Evolutionary conservation across 1,139 yeast genomes (phyloP).

Genomic region (Taphrina confusa): DNA sequence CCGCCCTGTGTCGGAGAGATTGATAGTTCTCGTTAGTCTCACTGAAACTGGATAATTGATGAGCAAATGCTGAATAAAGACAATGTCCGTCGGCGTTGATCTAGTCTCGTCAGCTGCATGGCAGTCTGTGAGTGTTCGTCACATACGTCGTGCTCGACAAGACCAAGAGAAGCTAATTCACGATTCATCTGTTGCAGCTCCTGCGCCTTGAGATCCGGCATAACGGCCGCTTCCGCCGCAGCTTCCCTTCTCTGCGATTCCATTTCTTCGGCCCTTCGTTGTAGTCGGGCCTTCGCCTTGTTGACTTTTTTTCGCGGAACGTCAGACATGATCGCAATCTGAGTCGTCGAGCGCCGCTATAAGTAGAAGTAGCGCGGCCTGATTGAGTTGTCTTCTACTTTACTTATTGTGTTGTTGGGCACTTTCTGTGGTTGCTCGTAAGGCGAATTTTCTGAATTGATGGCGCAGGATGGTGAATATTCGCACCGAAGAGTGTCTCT

Average conservation of each 20-base stretch:
- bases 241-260: slow-evolving; percentile 69
- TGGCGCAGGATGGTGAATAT: too few relatives aligned
- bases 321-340: background rate
- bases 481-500: too few relatives aligned
- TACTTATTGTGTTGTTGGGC: too few relatives aligned
- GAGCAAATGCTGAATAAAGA: slow-evolving; percentile 78
- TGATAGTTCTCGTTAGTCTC: slow-evolving; percentile 50
- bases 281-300: slow-evolving; percentile 80
- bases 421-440: too few relatives aligned
- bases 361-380: too few relatives aligned
- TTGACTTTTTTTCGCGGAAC: slow-evolving; percentile 55
- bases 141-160: slow-evolving; percentile 56
- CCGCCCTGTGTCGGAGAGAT: slow-evolving; percentile 65
- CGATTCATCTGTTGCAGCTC: slow-evolving; percentile 67
- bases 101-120: slow-evolving; percentile 41
- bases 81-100: slow-evolving; percentile 94
- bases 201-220: slow-evolving; percentile 67
- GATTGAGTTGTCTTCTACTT: too few relatives aligned
- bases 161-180: slow-evolving; percentile 53
- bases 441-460: too few relatives aligned
- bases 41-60: slow-evolving; percentile 66
- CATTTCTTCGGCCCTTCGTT: slow-evolving; percentile 70
- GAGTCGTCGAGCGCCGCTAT: background rate
- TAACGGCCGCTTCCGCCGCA: slow-evolving; percentile 61
- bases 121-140: background rate